phyloP scores from a whole-genome alignment of 371 early-diverging fungal species.

The Mucor saturninus region DNA sequence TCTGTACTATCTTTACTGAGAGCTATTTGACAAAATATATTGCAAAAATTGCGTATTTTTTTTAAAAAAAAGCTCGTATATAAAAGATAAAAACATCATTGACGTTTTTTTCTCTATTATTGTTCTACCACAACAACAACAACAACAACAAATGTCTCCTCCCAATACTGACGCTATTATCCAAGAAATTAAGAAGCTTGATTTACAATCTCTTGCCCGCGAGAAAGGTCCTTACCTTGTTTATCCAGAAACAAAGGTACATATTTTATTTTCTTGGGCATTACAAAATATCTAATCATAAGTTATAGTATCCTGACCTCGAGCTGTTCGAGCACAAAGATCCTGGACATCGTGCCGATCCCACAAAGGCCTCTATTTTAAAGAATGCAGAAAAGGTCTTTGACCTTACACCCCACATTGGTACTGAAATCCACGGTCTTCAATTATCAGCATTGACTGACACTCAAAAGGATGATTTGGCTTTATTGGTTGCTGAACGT shows the following conservation, averaged over 20 bases:
- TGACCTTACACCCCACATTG: conserved; percentile 67
- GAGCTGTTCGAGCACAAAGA: conserved; percentile 43
- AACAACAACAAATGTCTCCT: conserved; percentile 22
- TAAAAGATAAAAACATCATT: neutral
- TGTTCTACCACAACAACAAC: neutral
- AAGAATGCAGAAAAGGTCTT: conserved; percentile 61
- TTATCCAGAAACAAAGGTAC: conserved; percentile 45
- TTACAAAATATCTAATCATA: neutral
- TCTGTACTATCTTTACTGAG: no score
- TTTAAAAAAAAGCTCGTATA: neutral
- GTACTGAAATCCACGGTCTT: conserved; percentile 71
- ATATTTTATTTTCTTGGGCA: neutral
- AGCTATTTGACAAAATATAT: no score
- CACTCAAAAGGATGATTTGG: conserved; percentile 62
- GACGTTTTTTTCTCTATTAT: neutral
- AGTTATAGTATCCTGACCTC: conserved; percentile 40
- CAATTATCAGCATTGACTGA: conserved; percentile 58
- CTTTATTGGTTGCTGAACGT: conserved; percentile 64
- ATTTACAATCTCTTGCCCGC: conserved; percentile 42
- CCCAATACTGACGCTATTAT: conserved; percentile 34
- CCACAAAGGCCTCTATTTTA: conserved; percentile 62
- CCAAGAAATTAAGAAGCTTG: conserved; percentile 42
- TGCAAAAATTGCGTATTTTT: no score
- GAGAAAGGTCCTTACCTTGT: conserved; percentile 44
- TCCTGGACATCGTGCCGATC: conserved; percentile 57